Evolutionary conservation across 1,284 basidiomycete genomes (phyloP), one percentile per base, ranked within the genome.

Genomic region (Hemileia vastatrix): DNA sequence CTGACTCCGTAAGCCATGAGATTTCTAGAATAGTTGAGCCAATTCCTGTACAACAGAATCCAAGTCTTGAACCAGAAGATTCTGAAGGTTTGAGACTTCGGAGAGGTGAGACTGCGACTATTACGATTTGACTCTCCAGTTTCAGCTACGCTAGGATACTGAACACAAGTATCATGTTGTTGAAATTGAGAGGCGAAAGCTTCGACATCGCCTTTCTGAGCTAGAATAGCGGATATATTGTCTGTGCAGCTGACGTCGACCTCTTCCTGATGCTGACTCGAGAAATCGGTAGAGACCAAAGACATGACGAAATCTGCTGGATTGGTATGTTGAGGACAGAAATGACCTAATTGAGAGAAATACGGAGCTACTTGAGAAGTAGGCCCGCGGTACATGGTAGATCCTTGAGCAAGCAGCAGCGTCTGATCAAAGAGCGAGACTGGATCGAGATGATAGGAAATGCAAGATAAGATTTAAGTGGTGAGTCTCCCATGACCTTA

Each of bases 1-100:
- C 83, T 77, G 2, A 85, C 79, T n/a, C 83, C 83, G 70, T 83
- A 85, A 1, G 83, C 83, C 33, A 85, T 76, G 1, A 84, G 67
- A 69, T 84, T 84, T 18, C 73, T 69, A 21, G 63, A 49, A 56
- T 70, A 71, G 64, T 71, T 71, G 51, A 71, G 40, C 48, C 23
- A 24, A 32, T 50, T 50, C 9, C 48, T 11, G n/a, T 50, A 32
- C 11, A 18, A 13, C 9, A 50, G 31, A 15, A 50, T 32, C 48
- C 48, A 11, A 18, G 48, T 50, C 23, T 32, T 24, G 48, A 24
- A 50, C 48, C 23, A 24, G n/a, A 40, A 40, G 15, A 15, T 40
- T 15, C 36, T 40, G 36, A 40, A 40, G 15, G 15, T 15, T 15
- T 40, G 36, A 40, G 27, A 27, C 27, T 27, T 27, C 27, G 27